Conservation (phyloP, 495 filamentous ascomycete species). For the Podospora didyma region DNA sequence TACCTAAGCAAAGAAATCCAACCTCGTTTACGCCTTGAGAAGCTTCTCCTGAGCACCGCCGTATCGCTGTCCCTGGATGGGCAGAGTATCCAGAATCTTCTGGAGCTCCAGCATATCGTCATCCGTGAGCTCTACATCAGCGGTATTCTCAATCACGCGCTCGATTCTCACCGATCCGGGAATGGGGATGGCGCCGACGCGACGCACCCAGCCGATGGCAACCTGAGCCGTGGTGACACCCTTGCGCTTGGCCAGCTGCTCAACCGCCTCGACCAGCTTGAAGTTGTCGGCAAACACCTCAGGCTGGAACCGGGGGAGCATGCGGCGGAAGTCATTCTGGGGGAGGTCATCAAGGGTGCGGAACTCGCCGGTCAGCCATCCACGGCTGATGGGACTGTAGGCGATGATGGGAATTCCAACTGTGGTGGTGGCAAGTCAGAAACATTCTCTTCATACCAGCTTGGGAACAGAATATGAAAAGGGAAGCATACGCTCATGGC, state of each 20-base stretch:
- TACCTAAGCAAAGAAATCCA: no score
- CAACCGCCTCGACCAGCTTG: slow-evolving; percentile 62
- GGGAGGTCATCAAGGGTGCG: slow-evolving; percentile 59
- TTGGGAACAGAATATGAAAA: no score
- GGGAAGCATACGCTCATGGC: no score
- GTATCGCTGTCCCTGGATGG: neutral
- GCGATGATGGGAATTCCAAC: slow-evolving; percentile 73
- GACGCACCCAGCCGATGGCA: slow-evolving; percentile 64
- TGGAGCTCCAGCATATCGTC: neutral
- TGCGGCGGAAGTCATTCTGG: slow-evolving; percentile 45
- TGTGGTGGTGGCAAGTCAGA: no score
- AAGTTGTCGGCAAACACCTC: slow-evolving; percentile 72
- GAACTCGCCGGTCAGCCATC: slow-evolving; percentile 58
- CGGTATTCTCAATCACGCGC: neutral
- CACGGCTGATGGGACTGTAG: slow-evolving; percentile 49
- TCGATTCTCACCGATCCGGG: slow-evolving; percentile 4
- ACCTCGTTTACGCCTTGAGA: no score
- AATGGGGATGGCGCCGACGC: slow-evolving; percentile 17
- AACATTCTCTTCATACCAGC: no score
- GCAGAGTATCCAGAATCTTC: neutral
- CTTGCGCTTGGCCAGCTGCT: slow-evolving; percentile 64
- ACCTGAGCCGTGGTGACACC: slow-evolving; percentile 68
- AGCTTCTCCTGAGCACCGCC: no score
- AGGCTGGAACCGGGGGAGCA: slow-evolving; percentile 60
- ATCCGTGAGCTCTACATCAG: neutral